A percentile compares a stretch with the other conserved stretches of the same genome.
phyloP scores from a whole-genome alignment of 257 asterid genomes.

The Coffea canephora region DNA sequence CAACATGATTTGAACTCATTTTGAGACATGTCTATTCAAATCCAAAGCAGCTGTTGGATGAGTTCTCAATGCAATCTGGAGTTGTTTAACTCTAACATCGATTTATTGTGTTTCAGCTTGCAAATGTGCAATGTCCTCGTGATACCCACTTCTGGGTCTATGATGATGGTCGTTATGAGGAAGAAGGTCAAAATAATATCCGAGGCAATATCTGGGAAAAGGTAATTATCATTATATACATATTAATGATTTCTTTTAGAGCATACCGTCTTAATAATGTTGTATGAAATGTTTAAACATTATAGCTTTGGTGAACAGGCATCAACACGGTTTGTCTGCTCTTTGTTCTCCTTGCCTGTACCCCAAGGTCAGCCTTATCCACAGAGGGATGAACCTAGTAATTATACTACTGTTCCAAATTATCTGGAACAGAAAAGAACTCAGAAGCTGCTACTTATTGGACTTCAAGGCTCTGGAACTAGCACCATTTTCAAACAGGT shows the following conservation, averaged over 20 bases:
- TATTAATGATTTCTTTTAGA: constrained; percentile 5
- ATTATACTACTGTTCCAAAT: constrained; percentile 60
- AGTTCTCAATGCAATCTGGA: neutral
- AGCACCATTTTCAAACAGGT: constrained; percentile 98
- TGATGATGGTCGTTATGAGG: constrained; percentile 96
- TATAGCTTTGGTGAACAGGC: constrained; percentile 47
- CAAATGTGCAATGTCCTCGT: constrained; percentile 94
- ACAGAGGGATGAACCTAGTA: constrained; percentile 76
- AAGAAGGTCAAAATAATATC: constrained; percentile 98
- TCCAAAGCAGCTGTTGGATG: neutral
- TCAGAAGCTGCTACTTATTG: constrained; percentile 85
- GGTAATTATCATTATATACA: constrained; percentile 34
- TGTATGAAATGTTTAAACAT: constrained; percentile 12
- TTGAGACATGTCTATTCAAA: neutral
- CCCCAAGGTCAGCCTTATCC: constrained; percentile 82
- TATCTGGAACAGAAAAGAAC: constrained; percentile 71
- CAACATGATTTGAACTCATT: neutral
- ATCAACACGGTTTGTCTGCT: constrained; percentile 75
- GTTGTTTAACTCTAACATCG: neutral
- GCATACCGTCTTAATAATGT: constrained; percentile 10
- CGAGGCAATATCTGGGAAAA: constrained; percentile 98
- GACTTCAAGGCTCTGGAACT: constrained; percentile 89
- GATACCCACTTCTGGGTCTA: constrained; percentile 99
- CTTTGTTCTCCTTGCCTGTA: constrained; percentile 85
- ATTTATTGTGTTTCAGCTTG: constrained; percentile 54